phyloP scores from a whole-genome alignment of 1,284 basidiomycete species.

The Thecaphora thlaspeos region DNA sequence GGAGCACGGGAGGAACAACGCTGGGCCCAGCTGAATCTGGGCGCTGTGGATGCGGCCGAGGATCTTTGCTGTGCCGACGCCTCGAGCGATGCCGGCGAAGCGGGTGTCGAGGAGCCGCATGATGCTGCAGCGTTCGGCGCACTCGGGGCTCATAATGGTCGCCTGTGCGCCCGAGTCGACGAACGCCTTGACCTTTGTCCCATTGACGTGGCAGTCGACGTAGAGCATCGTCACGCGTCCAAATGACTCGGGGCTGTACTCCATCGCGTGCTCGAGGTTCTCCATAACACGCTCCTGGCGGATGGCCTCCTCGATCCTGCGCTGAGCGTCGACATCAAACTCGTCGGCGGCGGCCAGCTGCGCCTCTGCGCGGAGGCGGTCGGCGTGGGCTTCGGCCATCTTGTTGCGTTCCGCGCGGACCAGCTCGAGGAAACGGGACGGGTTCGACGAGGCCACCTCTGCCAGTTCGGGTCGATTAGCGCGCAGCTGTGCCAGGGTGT shows the following conservation, averaged over 20 bases:
- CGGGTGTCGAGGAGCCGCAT: conserved; percentile 88
- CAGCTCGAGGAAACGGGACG: conserved; percentile 19
- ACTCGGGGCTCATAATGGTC: conserved; percentile 95
- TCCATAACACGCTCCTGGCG: conserved; percentile 84
- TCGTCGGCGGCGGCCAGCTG: conserved; percentile 78
- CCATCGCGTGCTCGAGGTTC: conserved; percentile 58
- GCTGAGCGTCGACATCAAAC: conserved; percentile 77
- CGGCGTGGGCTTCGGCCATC: conserved; percentile 5
- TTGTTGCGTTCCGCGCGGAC: conserved; percentile 25
- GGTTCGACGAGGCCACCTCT: conserved; percentile 13
- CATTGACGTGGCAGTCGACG: conserved; percentile 79
- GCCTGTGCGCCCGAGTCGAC: conserved; percentile 96
- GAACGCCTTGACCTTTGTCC: conserved; percentile 85
- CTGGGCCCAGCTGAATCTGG: conserved; percentile 76
- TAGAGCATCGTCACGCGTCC: conserved; percentile 96
- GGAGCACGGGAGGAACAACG: conserved; percentile 78
- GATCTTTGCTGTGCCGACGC: conserved; percentile 92
- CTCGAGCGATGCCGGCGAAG: conserved; percentile 86
- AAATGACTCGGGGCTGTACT: conserved; percentile 76
- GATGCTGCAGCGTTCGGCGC: conserved; percentile 87
- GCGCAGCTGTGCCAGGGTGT: conserved; percentile 73
- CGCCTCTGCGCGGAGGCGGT: conserved; percentile 67
- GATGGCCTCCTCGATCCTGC: conserved; percentile 89
- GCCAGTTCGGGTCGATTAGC: conserved; percentile 54
- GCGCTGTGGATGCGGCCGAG: conserved; percentile 90